phyloP scores from a whole-genome alignment of 192 early-diverging fungal species.

The Phlyctochytrium bullatum region DNA sequence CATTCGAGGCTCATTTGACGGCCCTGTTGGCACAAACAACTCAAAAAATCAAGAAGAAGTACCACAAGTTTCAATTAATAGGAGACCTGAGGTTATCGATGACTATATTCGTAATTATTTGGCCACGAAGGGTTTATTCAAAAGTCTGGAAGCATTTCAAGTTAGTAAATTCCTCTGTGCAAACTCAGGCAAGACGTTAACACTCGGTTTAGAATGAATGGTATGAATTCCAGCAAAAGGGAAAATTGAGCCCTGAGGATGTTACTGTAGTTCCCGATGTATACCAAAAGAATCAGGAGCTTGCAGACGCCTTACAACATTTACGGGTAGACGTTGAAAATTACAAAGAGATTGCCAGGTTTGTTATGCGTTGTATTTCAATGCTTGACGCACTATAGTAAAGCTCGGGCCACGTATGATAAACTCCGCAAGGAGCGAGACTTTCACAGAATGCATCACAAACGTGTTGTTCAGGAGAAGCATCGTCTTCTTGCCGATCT shows the following conservation, averaged over 20 bases:
- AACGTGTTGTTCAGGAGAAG: slow-evolving; percentile 60
- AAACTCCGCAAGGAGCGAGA: slow-evolving; percentile 57
- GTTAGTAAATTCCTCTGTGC: slow-evolving; percentile 20
- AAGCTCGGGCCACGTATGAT: slow-evolving; percentile 57
- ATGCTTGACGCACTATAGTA: slow-evolving; percentile 26
- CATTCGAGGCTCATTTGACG: no score
- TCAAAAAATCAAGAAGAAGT: slow-evolving; percentile 34
- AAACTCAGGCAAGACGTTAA: neutral
- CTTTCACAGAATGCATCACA: slow-evolving; percentile 63
- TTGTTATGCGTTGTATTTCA: neutral
- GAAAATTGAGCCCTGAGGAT: slow-evolving; percentile 43
- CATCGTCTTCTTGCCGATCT: slow-evolving; percentile 46
- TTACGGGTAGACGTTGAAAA: slow-evolving; percentile 48
- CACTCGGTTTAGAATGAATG: slow-evolving; percentile 51
- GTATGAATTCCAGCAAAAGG: slow-evolving; percentile 56
- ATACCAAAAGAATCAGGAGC: slow-evolving; percentile 51
- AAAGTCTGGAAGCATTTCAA: slow-evolving; percentile 57
- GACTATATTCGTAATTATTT: slow-evolving; percentile 60
- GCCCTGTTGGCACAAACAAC: no score
- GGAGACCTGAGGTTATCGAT: slow-evolving; percentile 57
- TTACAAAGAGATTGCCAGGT: slow-evolving; percentile 60
- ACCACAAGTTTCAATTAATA: slow-evolving; percentile 28
- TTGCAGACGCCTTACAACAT: slow-evolving; percentile 48
- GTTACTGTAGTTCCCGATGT: slow-evolving; percentile 52
- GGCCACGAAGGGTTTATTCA: slow-evolving; percentile 46